Evolutionary conservation across 768 basidiomycete species (phyloP), one percentile per base, ranked within the genome.

Genomic region (Suillus spraguei): DNA sequence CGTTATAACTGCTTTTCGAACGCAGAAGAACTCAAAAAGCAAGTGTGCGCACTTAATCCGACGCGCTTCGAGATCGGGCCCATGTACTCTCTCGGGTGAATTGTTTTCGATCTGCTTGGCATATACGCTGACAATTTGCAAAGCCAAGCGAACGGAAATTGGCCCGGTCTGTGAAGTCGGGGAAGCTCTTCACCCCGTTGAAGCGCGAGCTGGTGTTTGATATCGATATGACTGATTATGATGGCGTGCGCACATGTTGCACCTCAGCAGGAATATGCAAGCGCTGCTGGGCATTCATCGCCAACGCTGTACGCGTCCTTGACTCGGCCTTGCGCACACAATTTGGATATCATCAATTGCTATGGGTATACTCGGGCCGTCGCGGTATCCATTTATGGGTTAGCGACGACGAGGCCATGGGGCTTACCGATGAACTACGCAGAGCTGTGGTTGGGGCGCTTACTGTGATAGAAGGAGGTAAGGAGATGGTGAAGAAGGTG

Each of bases 161-260:
- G 0, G 81, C 94, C 17, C 86, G 87, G 13, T 79, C 88, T n/a
- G 77, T 79, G 2, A 58, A 58, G 38, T 58, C 55, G 5, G 55
- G 55, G 55, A 58, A 58, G 10, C 55, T 82, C 0, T 88, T 98
- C 67, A 80, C 83, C 50, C 95, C 97, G 0, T 74, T 85, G 39
- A 85, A 87, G 66, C 90, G 97, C 63, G 97, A 99, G 74, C 89
- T 99, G 49, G 97, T 99, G 0, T 97, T 99, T 74, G 97, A 99
- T 86, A 98, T 99, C 73, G 97, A 99, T 77, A 98, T 99, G 97
- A 97, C 97, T 17, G 97, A 99, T 78, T 99, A 99, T 78, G 97
- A 99, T 74, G 82, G 88, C 52, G 86, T 99, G 70, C 89, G 97
- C 55, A 98, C 95, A 1, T 99, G 97, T 77, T 99, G 97, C 78